A percentile compares a stretch with the other conserved stretches of the same genome.
phyloP scores from a whole-genome alignment of 148 eudicot genomes.

The Mesembryanthemum crystallinum region DNA sequence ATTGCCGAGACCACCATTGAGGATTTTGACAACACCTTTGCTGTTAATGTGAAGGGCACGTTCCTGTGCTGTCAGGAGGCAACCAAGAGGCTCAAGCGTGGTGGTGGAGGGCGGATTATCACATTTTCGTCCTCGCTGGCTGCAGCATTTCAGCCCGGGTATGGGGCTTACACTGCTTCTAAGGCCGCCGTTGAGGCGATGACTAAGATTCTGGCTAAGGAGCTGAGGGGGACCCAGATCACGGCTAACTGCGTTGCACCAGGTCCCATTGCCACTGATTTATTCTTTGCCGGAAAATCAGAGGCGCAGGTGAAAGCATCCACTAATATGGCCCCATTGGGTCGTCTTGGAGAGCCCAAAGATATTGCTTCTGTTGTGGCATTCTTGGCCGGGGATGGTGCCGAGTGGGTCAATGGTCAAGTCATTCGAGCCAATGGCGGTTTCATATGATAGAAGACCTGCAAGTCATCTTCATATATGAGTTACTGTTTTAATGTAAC shows the following conservation, averaged over 20 bases:
- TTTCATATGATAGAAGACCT: conserved; percentile 9
- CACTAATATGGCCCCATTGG: conserved; percentile 22
- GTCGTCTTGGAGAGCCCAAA: conserved; percentile 33
- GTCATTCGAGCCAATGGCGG: conserved; percentile 41
- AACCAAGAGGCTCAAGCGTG: conserved; percentile 28
- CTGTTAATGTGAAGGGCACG: conserved; percentile 28
- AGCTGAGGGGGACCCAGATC: conserved; percentile 40
- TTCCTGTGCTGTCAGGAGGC: conserved; percentile 30
- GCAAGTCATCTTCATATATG: neutral
- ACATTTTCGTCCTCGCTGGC: conserved; percentile 35
- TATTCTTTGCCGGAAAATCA: conserved; percentile 36
- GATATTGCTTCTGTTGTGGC: conserved; percentile 36
- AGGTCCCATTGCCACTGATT: conserved; percentile 42
- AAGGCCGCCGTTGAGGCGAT: conserved; percentile 49
- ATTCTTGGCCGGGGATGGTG: conserved; percentile 38
- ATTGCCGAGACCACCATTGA: conserved; percentile 27
- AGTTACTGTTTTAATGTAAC: neutral
- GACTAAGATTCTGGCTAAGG: conserved; percentile 44
- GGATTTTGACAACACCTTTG: conserved; percentile 17
- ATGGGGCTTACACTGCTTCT: conserved; percentile 42
- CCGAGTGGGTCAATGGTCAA: conserved; percentile 47
- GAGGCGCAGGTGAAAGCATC: conserved; percentile 24
- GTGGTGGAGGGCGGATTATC: conserved; percentile 45
- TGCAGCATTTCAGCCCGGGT: conserved; percentile 32
- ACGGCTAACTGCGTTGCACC: conserved; percentile 48